Base-by-base conservation (phyloP, 371 early-diverging fungal species). In the Mucor racemosus region DNA sequence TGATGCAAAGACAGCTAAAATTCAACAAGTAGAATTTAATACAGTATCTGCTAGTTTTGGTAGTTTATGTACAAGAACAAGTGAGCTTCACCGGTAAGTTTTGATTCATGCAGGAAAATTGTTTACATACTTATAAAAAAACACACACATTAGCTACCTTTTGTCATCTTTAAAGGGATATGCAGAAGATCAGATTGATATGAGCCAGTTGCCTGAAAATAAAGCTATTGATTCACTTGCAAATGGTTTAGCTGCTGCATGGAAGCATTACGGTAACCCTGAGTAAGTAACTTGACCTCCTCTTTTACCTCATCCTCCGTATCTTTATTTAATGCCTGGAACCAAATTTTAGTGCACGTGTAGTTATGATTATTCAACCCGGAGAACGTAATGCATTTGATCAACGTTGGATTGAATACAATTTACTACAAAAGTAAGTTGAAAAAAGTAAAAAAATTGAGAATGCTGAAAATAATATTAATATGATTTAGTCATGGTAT, bases 21-120 rank as follows among this genome's bases (percentile, higher is more conserved):
- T 96, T 34, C 91, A 96, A 69, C 98, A 98, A 75, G 99, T 99
- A 2, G 99, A 99, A 71, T 90, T 97, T 66, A 99, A 99, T 79
- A 97, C 99, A 1, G 95, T 99, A 71, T 90, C 98, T 4, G 81
- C 95, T 17, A 94, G 95, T 38, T 99, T 99, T 76, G 86, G 92
- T 13, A 86, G 91, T 68, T 82, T 99, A n/a, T 92, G 96, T 14
- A 74, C 87, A 1, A 74, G 87, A 46, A 90, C 91, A 10, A 79
- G 85, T n/a, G 84, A 94, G 41, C 76, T 97, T 57, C 98, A 97
- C 72, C 73, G 86, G 92, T 94, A 84, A 64, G 58, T 53, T 21
- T 2, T 3, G 9, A 9, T 38, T 11, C 38, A 38, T 38, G 38
- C 58, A 48, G 21, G 34, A 9, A 33, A 15, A 39, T 36, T 17